phyloP scores from a whole-genome alignment of 2,329 filamentous ascomycete genomes.

The Colletotrichum coccodes region DNA sequence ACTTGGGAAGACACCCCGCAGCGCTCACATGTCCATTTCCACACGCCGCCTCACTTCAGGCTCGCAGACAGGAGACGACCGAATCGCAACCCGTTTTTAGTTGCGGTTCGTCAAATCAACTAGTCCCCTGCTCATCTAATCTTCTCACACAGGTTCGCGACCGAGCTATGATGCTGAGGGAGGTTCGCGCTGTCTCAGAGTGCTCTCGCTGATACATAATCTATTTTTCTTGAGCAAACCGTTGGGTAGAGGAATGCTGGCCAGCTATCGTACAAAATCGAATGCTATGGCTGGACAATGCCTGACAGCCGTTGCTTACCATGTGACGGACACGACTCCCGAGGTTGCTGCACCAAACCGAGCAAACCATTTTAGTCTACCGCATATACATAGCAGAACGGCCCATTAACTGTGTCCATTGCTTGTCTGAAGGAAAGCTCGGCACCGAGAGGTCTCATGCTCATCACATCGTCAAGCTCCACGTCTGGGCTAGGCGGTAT shows the following conservation, averaged over 20 bases:
- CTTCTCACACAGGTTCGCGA: not conserved
- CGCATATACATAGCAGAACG: slow-evolving; percentile 56
- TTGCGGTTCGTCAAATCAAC: not conserved
- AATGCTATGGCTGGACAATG: not conserved
- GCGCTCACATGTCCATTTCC: not conserved
- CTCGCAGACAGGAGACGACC: not conserved
- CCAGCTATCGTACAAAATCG: not conserved
- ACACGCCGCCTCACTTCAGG: not conserved
- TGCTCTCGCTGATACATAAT: not conserved
- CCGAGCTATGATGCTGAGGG: not conserved
- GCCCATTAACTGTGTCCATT: slow-evolving; percentile 51
- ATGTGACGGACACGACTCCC: no score
- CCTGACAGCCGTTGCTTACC: not conserved
- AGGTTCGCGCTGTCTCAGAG: not conserved
- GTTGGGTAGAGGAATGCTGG: not conserved
- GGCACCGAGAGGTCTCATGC: slow-evolving; percentile 45
- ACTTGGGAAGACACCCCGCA: not conserved
- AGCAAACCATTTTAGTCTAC: not conserved
- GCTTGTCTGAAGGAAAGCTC: slow-evolving; percentile 44
- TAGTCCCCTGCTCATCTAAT: not conserved
- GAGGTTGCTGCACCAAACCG: not conserved
- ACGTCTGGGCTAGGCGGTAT: slow-evolving; percentile 50
- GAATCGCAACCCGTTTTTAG: not conserved
- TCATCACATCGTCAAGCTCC: slow-evolving; percentile 49
- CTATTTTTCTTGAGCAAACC: not conserved